Conservation (phyloP, 768 basidiomycete genomes). For the Podaxis carcinomalis region DNA sequence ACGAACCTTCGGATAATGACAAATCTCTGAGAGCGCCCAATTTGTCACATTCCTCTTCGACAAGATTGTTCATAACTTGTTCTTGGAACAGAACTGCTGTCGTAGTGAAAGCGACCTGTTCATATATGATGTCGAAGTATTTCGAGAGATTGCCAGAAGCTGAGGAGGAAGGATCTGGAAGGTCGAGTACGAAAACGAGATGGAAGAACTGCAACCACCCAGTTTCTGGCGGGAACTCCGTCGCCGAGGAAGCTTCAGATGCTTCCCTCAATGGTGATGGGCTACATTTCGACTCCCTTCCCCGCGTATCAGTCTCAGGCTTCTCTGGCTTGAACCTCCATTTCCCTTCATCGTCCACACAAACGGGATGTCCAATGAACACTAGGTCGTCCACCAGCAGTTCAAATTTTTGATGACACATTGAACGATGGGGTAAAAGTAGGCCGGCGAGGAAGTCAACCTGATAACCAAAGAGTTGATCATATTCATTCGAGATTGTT, state of each 20-base stretch:
- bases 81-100: slow-evolving; percentile 92
- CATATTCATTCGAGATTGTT: slow-evolving; percentile 46
- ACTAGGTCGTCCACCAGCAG: slow-evolving; percentile 87
- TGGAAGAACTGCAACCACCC: slow-evolving; percentile 77
- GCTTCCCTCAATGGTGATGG: slow-evolving; percentile 30
- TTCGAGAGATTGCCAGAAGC: slow-evolving; percentile 71
- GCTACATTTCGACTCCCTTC: slow-evolving; percentile 43
- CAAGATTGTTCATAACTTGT: slow-evolving; percentile 82
- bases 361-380: slow-evolving; percentile 94
- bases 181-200: slow-evolving; percentile 81
- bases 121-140: slow-evolving; percentile 85
- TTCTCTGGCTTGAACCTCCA: slow-evolving; percentile 78
- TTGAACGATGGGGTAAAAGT: slow-evolving; percentile 69
- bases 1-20: slow-evolving; percentile 57
- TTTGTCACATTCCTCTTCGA: slow-evolving; percentile 74
- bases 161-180: slow-evolving; percentile 86
- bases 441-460: slow-evolving; percentile 77
- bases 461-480: slow-evolving; percentile 74
- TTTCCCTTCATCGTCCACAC: slow-evolving; percentile 62
- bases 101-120: slow-evolving; percentile 83
- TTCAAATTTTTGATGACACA: slow-evolving; percentile 95
- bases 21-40: slow-evolving; percentile 70
- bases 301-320: slow-evolving; percentile 44
- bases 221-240: slow-evolving; percentile 31
- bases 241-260: slow-evolving; percentile 24